Conservation (phyloP, 441 rosid genomes). For the Adansonia madagascariensis region DNA sequence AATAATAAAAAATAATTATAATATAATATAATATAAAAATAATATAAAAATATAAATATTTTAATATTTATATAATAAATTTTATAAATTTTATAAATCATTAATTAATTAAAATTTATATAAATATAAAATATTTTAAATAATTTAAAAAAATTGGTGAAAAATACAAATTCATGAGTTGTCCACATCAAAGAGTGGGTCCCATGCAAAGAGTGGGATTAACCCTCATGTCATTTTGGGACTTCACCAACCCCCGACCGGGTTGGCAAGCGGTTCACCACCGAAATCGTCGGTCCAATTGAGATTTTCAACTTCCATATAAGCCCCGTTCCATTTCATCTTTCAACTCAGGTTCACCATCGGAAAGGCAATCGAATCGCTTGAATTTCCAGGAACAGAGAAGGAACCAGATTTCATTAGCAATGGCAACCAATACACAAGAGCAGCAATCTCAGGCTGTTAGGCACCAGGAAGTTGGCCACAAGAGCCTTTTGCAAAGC, state of each 20-base stretch:
- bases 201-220: neutral
- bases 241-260: conserved; percentile 65
- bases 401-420: neutral
- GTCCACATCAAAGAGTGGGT: too few species aligned
- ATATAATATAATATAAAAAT: too few species aligned
- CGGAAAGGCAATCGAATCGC: neutral
- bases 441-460: conserved; percentile 49
- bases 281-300: conserved; percentile 28
- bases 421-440: conserved; percentile 53
- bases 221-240: neutral
- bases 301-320: conserved; percentile 36
- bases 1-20: too few species aligned
- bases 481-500: conserved; percentile 90
- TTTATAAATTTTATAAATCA: too few species aligned
- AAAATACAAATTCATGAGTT: neutral
- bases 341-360: conserved; percentile 19
- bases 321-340: conserved; percentile 13
- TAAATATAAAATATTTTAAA: too few species aligned
- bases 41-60: too few species aligned
- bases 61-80: too few species aligned
- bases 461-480: conserved; percentile 84
- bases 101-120: too few species aligned
- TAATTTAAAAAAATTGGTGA: neutral
- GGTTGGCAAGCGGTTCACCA: conserved; percentile 32
- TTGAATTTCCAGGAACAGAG: neutral